These are phyloP conservation scores for Beauveria sp. DNA, from an alignment of 2,329 filamentous ascomycete genomes.

Conservation along the genomic window DNA sequence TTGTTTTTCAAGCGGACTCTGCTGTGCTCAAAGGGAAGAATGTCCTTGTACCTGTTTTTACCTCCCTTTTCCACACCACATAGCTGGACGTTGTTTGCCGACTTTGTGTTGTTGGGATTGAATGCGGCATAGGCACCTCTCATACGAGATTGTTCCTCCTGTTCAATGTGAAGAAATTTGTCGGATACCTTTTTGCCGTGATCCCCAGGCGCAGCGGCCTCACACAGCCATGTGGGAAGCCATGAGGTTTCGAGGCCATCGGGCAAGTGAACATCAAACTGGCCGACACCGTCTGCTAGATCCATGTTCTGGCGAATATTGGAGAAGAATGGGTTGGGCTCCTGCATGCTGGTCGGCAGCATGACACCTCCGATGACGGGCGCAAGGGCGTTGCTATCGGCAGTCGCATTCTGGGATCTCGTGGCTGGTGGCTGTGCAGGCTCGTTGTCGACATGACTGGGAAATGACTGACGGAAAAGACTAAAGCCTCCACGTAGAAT, in stretches of 20 bases:
- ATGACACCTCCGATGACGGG: slow-evolving; percentile 86
- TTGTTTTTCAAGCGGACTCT: slow-evolving; percentile 71
- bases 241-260: slow-evolving; percentile 36
- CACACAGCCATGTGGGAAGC: slow-evolving; percentile 71
- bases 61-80: slow-evolving; percentile 89
- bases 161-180: slow-evolving; percentile 77
- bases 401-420: slow-evolving; percentile 26
- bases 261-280: slow-evolving; percentile 53
- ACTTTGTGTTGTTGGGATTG: slow-evolving; percentile 28
- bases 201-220: slow-evolving; percentile 58
- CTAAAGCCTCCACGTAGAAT: slow-evolving; percentile 79
- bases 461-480: slow-evolving; percentile 61
- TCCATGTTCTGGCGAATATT: slow-evolving; percentile 98
- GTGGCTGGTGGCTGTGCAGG: slow-evolving; percentile 33
- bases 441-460: slow-evolving; percentile 53
- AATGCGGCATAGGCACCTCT: slow-evolving; percentile 59
- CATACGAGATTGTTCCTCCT: slow-evolving; percentile 86
- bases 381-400: slow-evolving; percentile 34
- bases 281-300: slow-evolving; percentile 84
- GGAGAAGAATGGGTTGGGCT: slow-evolving; percentile 82
- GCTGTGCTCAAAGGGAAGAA: slow-evolving; percentile 91
- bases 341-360: slow-evolving; percentile 62
- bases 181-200: slow-evolving; percentile 75
- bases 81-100: slow-evolving; percentile 52
- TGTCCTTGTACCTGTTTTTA: slow-evolving; percentile 98